Evolutionary conservation across 2,329 filamentous ascomycete genomes (phyloP), one percentile per base, ranked within the genome.

Genomic region (Neofusicoccum kwambonambiense): DNA sequence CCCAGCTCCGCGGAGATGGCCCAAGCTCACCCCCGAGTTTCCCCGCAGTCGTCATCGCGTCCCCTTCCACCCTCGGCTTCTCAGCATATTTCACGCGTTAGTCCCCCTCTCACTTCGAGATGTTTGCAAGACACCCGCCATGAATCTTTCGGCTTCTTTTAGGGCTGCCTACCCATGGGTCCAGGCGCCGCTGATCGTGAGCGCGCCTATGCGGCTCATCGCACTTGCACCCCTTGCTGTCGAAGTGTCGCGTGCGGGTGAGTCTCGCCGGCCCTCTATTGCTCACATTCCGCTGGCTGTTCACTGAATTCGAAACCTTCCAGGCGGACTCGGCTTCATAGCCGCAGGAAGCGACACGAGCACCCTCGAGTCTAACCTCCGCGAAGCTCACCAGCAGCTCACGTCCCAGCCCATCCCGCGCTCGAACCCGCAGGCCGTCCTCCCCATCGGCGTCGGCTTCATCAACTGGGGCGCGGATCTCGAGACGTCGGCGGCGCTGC

Each of bases 181-280:
- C 4, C 73, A 79, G 41, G 69, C 76, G 2, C 88, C 88, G 5
- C 75, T 90, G 19, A 81, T 92, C 35, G 79, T 83, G 51, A 80
- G 82, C 42, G 89, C 88, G 1, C 90, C 90, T 0, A 92, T 93
- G 90, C 84, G 88, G 51, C 80, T 87, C 41, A 86, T 91, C 62
- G 79, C 82, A 69, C 82, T 74, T 71, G 83, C 73, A 67, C 81
- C 72, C 0, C 81, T 92, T 3, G 87, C 88, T 2, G 78, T 87
- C 37, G 83, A 86, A 49, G 83, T 91, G 13, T 87, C 85, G 2
- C 77, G 76, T 69, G 83, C 85, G 37, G 82, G 83, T 78, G 72
- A 27, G 65, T 49, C 27, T 45, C 15, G 17, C 41, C 12, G 13
- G 3, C 27, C 19, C 37, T 15, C 11, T 2, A 15, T 2, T 39